Evolutionary conservation across 805 yeast species (phyloP).

Genomic region (Cyberlindnera nakhonratchasimensis): DNA sequence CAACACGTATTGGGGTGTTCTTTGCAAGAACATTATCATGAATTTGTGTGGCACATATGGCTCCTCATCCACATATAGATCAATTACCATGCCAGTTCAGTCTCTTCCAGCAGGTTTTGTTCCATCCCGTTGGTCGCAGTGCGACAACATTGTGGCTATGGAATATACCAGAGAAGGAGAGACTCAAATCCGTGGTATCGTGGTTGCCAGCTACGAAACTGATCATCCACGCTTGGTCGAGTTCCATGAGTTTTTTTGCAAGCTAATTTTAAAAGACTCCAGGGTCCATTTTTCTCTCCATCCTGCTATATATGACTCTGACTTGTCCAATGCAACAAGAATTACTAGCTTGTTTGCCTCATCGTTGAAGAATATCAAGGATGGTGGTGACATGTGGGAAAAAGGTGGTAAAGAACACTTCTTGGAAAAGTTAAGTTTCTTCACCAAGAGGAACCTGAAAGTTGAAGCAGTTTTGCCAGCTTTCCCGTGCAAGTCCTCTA

Average conservation of each 20-base stretch:
- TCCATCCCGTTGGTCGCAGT: constrained; percentile 16
- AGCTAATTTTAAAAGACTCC: constrained; percentile 35
- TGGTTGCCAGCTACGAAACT: constrained; percentile 32
- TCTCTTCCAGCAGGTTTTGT: constrained; percentile 7
- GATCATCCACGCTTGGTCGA: constrained; percentile 19
- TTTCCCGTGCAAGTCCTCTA: constrained; percentile 64
- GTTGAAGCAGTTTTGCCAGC: constrained; percentile 61
- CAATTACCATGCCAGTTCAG: constrained; percentile 4
- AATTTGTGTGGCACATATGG: background rate
- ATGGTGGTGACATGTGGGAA: constrained; percentile 46
- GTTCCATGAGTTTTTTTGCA: constrained; percentile 37
- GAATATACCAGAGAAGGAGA: constrained; percentile 32
- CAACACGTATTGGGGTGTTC: constrained; percentile 28
- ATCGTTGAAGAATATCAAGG: constrained; percentile 44
- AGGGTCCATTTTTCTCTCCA: constrained; percentile 24
- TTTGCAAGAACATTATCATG: constrained; percentile 3
- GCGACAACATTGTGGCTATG: constrained; percentile 29
- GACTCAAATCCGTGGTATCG: constrained; percentile 36
- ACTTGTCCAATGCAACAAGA: constrained; percentile 25
- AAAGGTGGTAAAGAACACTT: constrained; percentile 43
- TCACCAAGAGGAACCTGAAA: constrained; percentile 44
- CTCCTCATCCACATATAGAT: background rate
- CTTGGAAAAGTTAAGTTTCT: constrained; percentile 40
- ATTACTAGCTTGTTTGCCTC: constrained; percentile 44
- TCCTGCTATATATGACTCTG: constrained; percentile 13